Percentiles rank a stretch among this genome's conserved stretches.
phyloP scores from a whole-genome alignment of 2,329 filamentous ascomycete species.

The Cordyceps fumosorosea region DNA sequence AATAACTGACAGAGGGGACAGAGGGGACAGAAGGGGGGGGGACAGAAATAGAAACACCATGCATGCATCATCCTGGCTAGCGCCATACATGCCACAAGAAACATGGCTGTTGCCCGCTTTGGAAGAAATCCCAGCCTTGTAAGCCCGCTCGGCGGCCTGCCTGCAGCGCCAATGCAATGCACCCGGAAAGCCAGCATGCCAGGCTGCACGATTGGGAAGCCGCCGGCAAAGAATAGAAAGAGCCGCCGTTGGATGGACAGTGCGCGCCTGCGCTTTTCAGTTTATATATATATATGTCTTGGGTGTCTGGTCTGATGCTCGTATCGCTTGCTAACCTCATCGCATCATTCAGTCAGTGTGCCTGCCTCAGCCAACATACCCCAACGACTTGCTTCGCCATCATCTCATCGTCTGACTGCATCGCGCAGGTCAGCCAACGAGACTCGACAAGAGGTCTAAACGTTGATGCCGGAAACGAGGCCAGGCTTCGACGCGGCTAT shows the following conservation, averaged over 20 bases:
- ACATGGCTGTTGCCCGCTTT: neutral
- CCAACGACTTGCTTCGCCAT: neutral
- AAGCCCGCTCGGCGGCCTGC: neutral
- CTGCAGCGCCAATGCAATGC: neutral
- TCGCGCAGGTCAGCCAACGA: neutral
- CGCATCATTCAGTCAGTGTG: no score
- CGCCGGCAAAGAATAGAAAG: neutral
- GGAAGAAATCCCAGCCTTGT: neutral
- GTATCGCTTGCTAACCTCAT: no score
- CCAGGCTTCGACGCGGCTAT: neutral
- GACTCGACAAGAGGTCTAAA: neutral
- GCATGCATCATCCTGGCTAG: slow-evolving; percentile 6
- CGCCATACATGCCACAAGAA: neutral
- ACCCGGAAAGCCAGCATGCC: no score
- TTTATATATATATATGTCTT: neutral
- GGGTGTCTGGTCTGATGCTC: no score
- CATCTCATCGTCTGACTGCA: neutral
- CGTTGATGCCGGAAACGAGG: neutral
- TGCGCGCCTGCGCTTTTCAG: no score
- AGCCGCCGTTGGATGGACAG: neutral
- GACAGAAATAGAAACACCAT: slow-evolving; percentile 9
- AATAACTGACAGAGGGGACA: neutral
- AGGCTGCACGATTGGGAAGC: neutral
- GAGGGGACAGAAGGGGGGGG: no score
- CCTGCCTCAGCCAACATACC: no score